Base-by-base conservation (phyloP, 345 rosid species). In the Erysimum cheiranthoides region DNA sequence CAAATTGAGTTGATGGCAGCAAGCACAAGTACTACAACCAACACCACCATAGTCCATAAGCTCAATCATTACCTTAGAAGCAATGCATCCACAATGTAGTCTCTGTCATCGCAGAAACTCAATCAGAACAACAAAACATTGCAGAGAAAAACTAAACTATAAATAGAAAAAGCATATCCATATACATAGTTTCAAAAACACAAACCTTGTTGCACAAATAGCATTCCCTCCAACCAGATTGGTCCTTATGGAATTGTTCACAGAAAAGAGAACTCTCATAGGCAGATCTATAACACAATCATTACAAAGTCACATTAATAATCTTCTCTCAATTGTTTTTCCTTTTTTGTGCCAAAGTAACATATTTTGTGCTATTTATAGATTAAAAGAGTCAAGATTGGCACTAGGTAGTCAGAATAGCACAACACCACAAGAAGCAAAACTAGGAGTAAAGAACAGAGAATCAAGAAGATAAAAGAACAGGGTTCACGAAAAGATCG, bases 201-300 rank as follows among this genome's bases (percentile, higher is more conserved):
- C 4, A 21, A 21, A 90, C 97, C 91, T 88, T 93, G 65, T 46
- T 50, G 66, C 97, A 93, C 57, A 77, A 52, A 49, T 52, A 71
- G 83, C 98, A 93, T 43, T 91, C 87, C 78, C 98, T 89, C 98
- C 98, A 93, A 74, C 98, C 98, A 76, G 88, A 60, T 79, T 91
- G 90, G 67, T 85, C 89, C 11, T 60, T 61, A 83, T 93, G 98
- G 82, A 87, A 93, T 30, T 84, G 85, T 53, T 88, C 86, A 70
- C 98, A 93, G 83, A 76, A 93, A 47, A 78, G 64, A 5, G 77
- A 76, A 74, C 68, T 80, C 82, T 93, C 93, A 77, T 84, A 93
- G 35, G 94, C 94, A 73, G 91, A 82, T 78, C 97, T 93, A 76
- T 40, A 47, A 50, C 30, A 61, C 2, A 76, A 75, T 21, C 73